Evolutionary conservation across 1,284 basidiomycete genomes (phyloP), one percentile per base, ranked within the genome.

Genomic region (Leccinum fuscescens): DNA sequence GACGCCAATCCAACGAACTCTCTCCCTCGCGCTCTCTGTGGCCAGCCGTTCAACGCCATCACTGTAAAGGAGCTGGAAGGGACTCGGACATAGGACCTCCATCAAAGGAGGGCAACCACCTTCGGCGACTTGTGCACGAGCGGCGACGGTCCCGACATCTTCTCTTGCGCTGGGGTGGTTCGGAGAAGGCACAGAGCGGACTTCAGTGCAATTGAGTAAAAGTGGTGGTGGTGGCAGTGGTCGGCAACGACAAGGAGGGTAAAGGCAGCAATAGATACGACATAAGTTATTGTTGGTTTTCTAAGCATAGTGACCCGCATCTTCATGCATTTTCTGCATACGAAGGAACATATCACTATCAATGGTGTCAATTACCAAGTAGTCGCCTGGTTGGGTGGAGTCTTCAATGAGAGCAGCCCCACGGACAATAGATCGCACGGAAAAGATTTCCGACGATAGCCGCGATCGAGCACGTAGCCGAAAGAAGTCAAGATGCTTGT

Each of bases 41-140:
- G 87, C 93, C 11, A 96, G 72, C 11, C 93, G 77, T 72, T 96
- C 94, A 1, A 92, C 86, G 3, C 93, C 93, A 72, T 96, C 94
- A 17, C 83, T 82, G 69, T 96, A 96, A 35, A 93, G 70, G 77
- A 96, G 82, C 69, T 94, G 92, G 77, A 96, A 95, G n/a, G n/a
- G n/a, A n/a, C n/a, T 0, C n/a, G 93, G 93, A 58, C 92, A 92
- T 6, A 96, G 72, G 58, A 85, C 81, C 64, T 93, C 88, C 72
- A 89, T 81, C 57, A 88, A 70, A 15, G 72, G 64, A 27, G 82
- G 80, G 4, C 67, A 72, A 20, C 78, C 80, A 17, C 77, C 79
- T 57, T 78, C 83, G 2, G 71, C 71, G 15, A 79, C 80, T 67
- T 87, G 90, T 60, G 81, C 73, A 55, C 80, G 79, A 2, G 92